These are phyloP conservation scores for Tephrocybe sp. DNA, from an alignment of 768 basidiomycete genomes.

Conservation along the genomic window DNA sequence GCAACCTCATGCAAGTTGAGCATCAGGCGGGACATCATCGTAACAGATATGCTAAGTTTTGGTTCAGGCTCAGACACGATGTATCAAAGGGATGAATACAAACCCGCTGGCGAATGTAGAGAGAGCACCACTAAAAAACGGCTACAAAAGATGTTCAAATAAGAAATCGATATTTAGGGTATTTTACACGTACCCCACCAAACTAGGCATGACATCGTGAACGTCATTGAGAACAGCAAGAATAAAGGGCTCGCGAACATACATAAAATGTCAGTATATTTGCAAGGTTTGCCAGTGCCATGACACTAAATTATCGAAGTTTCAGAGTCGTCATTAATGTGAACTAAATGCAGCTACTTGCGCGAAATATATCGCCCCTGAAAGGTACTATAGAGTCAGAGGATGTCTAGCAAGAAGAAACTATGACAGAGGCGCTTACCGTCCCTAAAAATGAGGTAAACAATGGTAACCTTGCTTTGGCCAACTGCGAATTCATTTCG, in stretches of 20 bases:
- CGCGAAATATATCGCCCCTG: slow-evolving; percentile 59
- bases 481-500: slow-evolving; percentile 27
- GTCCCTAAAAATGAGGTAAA: slow-evolving; percentile 47
- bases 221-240: background rate
- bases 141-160: slow-evolving; percentile 26
- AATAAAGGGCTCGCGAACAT: slow-evolving; percentile 18
- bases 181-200: slow-evolving; percentile 21
- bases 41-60: slow-evolving; percentile 42
- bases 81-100: slow-evolving; percentile 14
- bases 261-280: slow-evolving; percentile 43
- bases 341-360: slow-evolving; percentile 25
- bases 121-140: slow-evolving; percentile 43
- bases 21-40: slow-evolving; percentile 56
- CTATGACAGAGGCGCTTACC: slow-evolving; percentile 34
- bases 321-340: background rate
- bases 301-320: slow-evolving; percentile 34
- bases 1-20: slow-evolving; percentile 51
- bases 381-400: too few species aligned
- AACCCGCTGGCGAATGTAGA: slow-evolving; percentile 53
- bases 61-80: background rate
- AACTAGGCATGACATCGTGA: slow-evolving; percentile 18
- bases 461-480: slow-evolving; percentile 30
- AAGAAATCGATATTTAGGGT: background rate
- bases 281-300: slow-evolving; percentile 50
- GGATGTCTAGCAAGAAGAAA: too few species aligned